These are phyloP conservation scores for Leccinum fuscescens DNA, from an alignment of 1,284 basidiomycete genomes.

Conservation along the genomic window DNA sequence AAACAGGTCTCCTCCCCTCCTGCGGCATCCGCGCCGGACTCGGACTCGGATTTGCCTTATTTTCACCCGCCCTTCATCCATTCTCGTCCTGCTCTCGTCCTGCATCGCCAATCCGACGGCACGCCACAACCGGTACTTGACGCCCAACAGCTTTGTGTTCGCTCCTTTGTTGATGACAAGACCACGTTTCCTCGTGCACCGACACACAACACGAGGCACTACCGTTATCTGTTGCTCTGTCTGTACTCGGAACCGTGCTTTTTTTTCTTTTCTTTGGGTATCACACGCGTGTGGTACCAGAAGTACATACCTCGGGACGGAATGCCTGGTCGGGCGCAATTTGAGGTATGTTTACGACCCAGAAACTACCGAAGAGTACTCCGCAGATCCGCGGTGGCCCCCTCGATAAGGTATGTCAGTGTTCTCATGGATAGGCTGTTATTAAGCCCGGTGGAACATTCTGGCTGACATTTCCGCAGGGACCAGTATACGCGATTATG, in stretches of 20 bases:
- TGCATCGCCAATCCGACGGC: constrained; percentile 7
- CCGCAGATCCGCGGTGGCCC: constrained; percentile 32
- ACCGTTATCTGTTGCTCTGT: constrained; percentile 9
- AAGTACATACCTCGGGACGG: constrained; percentile 17
- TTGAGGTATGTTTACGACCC: constrained; percentile 4
- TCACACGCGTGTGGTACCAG: neutral
- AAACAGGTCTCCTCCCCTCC: neutral
- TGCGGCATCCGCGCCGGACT: constrained; percentile 14
- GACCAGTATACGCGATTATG: constrained; percentile 16
- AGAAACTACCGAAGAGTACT: constrained; percentile 2
- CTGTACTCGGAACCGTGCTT: constrained; percentile 17
- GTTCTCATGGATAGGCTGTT: constrained; percentile 26
- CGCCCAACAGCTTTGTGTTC: neutral
- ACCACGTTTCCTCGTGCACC: constrained; percentile 3
- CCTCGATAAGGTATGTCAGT: constrained; percentile 21
- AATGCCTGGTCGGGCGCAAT: constrained; percentile 3
- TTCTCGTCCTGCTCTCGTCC: constrained; percentile 18
- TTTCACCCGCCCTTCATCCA: constrained; percentile 1
- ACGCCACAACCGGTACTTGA: constrained; percentile 4
- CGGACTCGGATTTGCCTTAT: constrained; percentile 1
- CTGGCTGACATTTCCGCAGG: constrained; percentile 24
- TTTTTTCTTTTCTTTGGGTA: neutral
- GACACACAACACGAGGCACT: constrained; percentile 6
- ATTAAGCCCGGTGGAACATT: constrained; percentile 24
- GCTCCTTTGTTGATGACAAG: neutral